Percentiles rank a stretch among this genome's conserved stretches.
These are phyloP conservation scores for Bondarzewia mesenterica DNA, from an alignment of 1,284 basidiomycete species.

Conservation along the genomic window DNA sequence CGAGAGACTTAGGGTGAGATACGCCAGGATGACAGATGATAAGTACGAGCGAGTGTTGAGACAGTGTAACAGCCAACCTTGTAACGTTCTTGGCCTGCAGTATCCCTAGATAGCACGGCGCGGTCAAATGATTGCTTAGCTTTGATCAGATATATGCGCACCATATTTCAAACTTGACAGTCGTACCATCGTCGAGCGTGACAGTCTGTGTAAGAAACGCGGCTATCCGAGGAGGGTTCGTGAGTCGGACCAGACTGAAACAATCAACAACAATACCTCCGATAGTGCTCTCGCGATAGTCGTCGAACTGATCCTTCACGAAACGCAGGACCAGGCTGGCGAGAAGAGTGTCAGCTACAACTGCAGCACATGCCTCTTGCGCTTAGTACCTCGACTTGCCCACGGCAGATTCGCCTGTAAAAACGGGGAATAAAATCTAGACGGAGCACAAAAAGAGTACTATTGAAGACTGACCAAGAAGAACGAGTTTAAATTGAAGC, in stretches of 20 bases:
- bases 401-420: conserved; percentile 88
- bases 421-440: background rate
- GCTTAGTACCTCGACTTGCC: conserved; percentile 81
- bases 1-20: conserved; percentile 45
- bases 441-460: conserved; percentile 3
- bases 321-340: conserved; percentile 86
- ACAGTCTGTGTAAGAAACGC: conserved; percentile 97
- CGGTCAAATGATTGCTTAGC: background rate
- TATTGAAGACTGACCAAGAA: conserved; percentile 57
- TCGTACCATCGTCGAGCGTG: conserved; percentile 80
- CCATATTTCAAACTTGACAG: conserved; percentile 98
- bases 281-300: conserved; percentile 90
- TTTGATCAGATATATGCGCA: no score
- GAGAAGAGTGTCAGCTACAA: conserved; percentile 8
- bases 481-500: conserved; percentile 86
- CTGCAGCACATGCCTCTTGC: background rate
- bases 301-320: conserved; percentile 96
- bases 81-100: conserved; percentile 89
- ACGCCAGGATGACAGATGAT: conserved; percentile 6
- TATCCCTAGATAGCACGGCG: conserved; percentile 56
- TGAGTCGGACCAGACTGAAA: background rate
- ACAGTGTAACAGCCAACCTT: conserved; percentile 41
- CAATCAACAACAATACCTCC: conserved; percentile 46
- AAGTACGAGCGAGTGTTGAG: conserved; percentile 16
- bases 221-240: conserved; percentile 36